Conservation (phyloP, 306 rosid species). For the Quercus robur region DNA sequence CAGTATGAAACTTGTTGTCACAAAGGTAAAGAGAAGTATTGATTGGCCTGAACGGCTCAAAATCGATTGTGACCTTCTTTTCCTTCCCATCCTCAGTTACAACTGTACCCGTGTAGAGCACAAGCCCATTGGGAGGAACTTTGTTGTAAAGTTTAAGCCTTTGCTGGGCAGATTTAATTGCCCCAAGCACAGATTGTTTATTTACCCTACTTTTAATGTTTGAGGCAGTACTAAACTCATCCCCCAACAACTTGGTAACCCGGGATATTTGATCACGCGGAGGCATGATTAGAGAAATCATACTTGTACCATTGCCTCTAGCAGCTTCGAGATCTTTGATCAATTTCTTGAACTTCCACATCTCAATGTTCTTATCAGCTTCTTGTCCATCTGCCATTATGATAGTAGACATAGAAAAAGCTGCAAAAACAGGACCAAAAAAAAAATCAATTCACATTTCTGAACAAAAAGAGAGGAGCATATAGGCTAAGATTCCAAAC, state of each 20-base stretch:
- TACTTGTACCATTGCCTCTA: constrained; percentile 88
- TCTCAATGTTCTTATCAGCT: constrained; percentile 88
- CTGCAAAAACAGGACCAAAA: neutral
- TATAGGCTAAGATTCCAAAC: neutral
- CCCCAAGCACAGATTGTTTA: constrained; percentile 80
- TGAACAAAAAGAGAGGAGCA: neutral
- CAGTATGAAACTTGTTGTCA: too few relatives aligned
- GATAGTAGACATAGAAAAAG: neutral
- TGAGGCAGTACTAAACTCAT: constrained; percentile 94
- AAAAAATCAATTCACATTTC: neutral
- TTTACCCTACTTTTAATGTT: constrained; percentile 90
- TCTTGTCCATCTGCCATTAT: constrained; percentile 77
- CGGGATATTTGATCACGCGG: constrained; percentile 45
- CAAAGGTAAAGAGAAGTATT: too few relatives aligned
- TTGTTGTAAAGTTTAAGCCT: constrained; percentile 80
- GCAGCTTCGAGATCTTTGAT: constrained; percentile 87
- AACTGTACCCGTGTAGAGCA: too few relatives aligned
- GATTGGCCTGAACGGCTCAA: too few relatives aligned
- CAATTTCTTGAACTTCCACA: constrained; percentile 89
- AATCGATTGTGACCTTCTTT: too few relatives aligned
- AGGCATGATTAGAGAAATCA: constrained; percentile 66
- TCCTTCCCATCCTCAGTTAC: too few relatives aligned
- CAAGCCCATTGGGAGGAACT: constrained; percentile 65
- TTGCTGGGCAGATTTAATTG: constrained; percentile 89
- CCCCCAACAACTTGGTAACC: constrained; percentile 91